Evolutionary conservation across 2,329 filamentous ascomycete genomes (phyloP).

Genomic region (Graphiopsis chlorocephala): DNA sequence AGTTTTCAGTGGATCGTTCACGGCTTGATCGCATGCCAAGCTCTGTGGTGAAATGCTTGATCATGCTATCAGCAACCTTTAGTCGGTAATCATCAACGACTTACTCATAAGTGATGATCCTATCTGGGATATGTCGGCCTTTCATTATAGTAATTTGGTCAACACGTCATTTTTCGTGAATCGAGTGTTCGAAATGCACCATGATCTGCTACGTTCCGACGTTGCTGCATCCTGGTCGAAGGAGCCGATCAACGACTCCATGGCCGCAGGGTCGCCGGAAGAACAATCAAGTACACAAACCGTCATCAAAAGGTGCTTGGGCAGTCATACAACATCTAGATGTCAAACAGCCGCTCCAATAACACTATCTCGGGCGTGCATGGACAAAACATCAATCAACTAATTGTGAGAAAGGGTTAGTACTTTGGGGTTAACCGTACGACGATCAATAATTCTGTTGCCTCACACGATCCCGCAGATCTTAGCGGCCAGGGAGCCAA

Average conservation of each 20-base stretch:
- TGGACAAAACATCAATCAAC: background rate
- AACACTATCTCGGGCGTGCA: background rate
- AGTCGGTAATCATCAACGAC: background rate
- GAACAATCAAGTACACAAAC: background rate
- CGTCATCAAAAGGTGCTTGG: background rate
- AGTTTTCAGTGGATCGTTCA: background rate
- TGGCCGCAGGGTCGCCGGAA: background rate
- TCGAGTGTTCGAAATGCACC: background rate
- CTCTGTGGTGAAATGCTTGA: slow-evolving; percentile 1
- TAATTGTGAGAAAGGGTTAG: background rate
- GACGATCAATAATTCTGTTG: too few relatives aligned
- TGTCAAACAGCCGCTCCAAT: background rate
- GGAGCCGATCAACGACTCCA: background rate
- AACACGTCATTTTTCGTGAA: background rate
- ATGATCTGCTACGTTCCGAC: fast-evolving
- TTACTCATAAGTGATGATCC: background rate
- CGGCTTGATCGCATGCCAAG: background rate
- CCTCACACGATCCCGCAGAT: too few relatives aligned
- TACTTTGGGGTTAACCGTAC: background rate
- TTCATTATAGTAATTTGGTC: background rate
- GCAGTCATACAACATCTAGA: background rate
- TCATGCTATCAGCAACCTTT: background rate
- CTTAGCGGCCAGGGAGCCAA: too few relatives aligned
- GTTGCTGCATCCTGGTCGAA: background rate
- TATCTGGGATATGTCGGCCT: background rate